phyloP scores from a whole-genome alignment of 2,329 filamentous ascomycete species.

The Pestalotiopsis sp. region DNA sequence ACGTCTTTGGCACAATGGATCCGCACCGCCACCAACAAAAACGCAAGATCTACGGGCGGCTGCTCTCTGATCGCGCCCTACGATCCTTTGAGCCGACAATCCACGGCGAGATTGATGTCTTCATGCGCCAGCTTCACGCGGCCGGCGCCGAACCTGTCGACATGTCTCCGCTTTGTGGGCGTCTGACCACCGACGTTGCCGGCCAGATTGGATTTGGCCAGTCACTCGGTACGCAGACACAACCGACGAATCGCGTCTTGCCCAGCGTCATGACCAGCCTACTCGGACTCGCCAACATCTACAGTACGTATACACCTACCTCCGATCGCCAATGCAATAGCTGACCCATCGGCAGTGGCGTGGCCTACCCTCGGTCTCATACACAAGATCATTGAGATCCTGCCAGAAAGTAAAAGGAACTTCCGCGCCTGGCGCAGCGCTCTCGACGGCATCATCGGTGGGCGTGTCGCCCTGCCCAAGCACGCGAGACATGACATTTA shows the following conservation, averaged over 20 bases:
- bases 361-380: not conserved
- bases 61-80: conserved; percentile 8
- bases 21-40: conserved; percentile 4
- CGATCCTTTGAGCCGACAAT: conserved; percentile 10
- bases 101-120: conserved; percentile 3
- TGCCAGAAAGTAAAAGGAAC: not conserved
- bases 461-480: conserved; percentile 15
- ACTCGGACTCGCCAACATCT: not conserved
- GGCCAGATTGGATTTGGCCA: conserved; percentile 20
- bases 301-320: not conserved
- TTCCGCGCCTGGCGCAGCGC: not conserved
- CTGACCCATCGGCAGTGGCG: not conserved
- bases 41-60: conserved; percentile 4
- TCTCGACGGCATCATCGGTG: conserved; percentile 20
- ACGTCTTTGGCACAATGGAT: conserved; percentile 1
- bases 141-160: conserved; percentile 15
- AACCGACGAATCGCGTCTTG: not conserved
- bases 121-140: conserved; percentile 8
- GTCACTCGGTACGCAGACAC: conserved; percentile 20
- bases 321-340: not conserved
- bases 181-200: conserved; percentile 19
- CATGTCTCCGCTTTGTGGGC: conserved; percentile 16
- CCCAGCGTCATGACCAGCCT: not conserved
- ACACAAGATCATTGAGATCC: not conserved
- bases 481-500: conserved; percentile 21